Conservation (phyloP, 2,329 filamentous ascomycete genomes). For the Fusarium hostae region DNA sequence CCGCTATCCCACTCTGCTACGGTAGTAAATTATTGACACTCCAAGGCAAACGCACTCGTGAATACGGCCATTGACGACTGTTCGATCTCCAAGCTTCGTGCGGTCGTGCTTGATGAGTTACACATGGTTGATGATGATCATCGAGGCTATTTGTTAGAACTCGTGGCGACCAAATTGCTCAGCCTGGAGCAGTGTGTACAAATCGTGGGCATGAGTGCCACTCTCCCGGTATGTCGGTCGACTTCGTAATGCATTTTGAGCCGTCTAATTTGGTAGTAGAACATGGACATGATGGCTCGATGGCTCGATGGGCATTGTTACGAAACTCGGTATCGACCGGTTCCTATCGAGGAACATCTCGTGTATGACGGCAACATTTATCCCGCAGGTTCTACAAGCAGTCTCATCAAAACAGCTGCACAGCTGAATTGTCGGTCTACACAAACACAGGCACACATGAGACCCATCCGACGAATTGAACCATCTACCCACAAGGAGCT, state of each 20-base stretch:
- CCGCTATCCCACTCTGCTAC: neutral
- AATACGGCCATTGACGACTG: slow-evolving; percentile 79
- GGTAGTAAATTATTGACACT: slow-evolving; percentile 2
- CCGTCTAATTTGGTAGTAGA: slow-evolving; percentile 56
- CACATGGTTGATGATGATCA: slow-evolving; percentile 84
- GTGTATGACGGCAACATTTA: slow-evolving; percentile 78
- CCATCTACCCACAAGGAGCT: slow-evolving; percentile 70
- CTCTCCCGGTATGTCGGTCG: slow-evolving; percentile 67
- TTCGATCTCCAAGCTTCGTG: slow-evolving; percentile 70
- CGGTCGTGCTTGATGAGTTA: slow-evolving; percentile 80
- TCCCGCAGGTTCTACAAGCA: slow-evolving; percentile 64
- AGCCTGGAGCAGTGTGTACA: slow-evolving; percentile 74
- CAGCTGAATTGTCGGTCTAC: slow-evolving; percentile 55
- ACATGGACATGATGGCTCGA: slow-evolving; percentile 73
- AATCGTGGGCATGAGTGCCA: slow-evolving; percentile 84
- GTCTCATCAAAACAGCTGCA: slow-evolving; percentile 66
- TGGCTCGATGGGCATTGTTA: slow-evolving; percentile 80
- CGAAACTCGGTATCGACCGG: slow-evolving; percentile 76
- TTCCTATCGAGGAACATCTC: slow-evolving; percentile 80
- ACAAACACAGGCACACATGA: slow-evolving; percentile 51
- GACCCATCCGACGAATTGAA: slow-evolving; percentile 61
- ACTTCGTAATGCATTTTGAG: neutral
- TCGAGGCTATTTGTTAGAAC: slow-evolving; percentile 78
- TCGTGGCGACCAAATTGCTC: slow-evolving; percentile 79
- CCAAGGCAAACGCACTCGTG: slow-evolving; percentile 76